These are phyloP conservation scores for Geoglossum glabrum DNA, from an alignment of 495 filamentous ascomycete species.

Conservation along the genomic window DNA sequence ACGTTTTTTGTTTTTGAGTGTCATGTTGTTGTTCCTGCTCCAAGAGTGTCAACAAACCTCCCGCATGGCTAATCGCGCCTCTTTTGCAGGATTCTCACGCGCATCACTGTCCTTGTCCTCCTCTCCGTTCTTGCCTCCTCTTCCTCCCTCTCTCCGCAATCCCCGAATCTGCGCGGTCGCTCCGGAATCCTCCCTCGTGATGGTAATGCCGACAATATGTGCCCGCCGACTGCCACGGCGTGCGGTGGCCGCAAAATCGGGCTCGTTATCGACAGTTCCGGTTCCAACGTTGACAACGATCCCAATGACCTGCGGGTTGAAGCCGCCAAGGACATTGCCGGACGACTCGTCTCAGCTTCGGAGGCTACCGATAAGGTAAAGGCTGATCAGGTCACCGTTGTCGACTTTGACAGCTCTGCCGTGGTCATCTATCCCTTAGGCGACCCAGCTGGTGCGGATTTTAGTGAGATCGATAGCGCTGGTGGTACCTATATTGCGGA, in stretches of 20 bases:
- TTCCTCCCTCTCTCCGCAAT: no score
- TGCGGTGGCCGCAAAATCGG: not conserved
- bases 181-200: no score
- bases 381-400: constrained; percentile 11
- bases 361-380: not conserved
- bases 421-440: constrained; percentile 10
- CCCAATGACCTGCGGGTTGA: not conserved
- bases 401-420: constrained; percentile 9
- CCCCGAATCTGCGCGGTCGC: no score
- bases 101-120: no score
- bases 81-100: no score
- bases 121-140: no score
- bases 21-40: no score
- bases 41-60: no score
- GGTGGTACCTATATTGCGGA: constrained; percentile 11
- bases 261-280: not conserved
- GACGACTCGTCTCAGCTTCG: not conserved
- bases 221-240: no score
- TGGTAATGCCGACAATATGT: no score
- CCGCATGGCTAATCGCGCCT: no score
- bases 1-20: no score
- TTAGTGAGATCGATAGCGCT: not conserved
- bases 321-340: not conserved
- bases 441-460: constrained; percentile 9
- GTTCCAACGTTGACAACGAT: not conserved